Conservation (phyloP, 345 rosid species). For the Moringa oleifera region DNA sequence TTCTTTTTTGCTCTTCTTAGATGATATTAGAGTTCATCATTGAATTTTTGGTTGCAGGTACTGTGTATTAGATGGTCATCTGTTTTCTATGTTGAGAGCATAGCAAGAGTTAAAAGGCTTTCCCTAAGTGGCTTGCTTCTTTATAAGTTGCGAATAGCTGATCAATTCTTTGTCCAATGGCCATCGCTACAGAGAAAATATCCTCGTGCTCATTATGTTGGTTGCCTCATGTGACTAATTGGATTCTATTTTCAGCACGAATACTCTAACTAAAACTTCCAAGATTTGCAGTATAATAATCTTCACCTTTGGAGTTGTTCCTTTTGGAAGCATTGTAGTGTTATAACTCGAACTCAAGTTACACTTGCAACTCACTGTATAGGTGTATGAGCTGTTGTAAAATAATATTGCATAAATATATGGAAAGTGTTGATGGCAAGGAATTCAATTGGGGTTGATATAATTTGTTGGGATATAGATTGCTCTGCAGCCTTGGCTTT, state of each 20-base stretch:
- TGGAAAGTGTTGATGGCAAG: slow-evolving; percentile 5
- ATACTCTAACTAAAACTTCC: slow-evolving; percentile 15
- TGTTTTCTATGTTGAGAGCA: slow-evolving; percentile 79
- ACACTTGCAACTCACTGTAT: neutral
- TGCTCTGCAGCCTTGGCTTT: too few species aligned
- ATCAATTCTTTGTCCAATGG: slow-evolving; percentile 91
- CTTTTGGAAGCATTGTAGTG: slow-evolving; percentile 9
- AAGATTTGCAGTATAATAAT: slow-evolving; percentile 5
- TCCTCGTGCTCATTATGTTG: slow-evolving; percentile 68
- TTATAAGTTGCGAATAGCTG: slow-evolving; percentile 67
- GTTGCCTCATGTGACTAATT: slow-evolving; percentile 68
- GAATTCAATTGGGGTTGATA: slow-evolving; percentile 2
- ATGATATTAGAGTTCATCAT: neutral
- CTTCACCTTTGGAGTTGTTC: slow-evolving; percentile 2
- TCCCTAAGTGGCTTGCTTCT: slow-evolving; percentile 85
- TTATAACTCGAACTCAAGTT: slow-evolving; percentile 3
- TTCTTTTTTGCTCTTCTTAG: too few species aligned
- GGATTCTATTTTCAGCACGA: slow-evolving; percentile 17
- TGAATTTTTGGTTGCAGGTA: slow-evolving; percentile 39
- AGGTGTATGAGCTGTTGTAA: neutral
- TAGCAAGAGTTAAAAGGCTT: slow-evolving; percentile 82
- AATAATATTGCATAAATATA: neutral
- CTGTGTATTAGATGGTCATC: slow-evolving; percentile 80
- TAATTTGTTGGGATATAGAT: too few species aligned
- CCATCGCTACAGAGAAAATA: slow-evolving; percentile 64